Evolutionary conservation across 805 yeast genomes (phyloP), one percentile per base, ranked within the genome.

Genomic region (Saccharomycopsis selenospora): DNA sequence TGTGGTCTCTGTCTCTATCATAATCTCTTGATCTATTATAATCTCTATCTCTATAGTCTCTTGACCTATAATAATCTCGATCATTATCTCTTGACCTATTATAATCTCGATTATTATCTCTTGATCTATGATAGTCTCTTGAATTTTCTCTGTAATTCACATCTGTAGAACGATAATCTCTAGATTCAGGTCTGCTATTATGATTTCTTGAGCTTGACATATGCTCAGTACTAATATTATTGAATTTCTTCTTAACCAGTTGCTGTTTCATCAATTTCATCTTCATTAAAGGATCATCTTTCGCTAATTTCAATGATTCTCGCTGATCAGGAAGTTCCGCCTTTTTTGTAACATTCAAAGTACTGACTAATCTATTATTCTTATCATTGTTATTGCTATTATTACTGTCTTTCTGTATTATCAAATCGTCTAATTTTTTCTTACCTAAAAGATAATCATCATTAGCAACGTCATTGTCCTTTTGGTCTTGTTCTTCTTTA

Each of bases 401-500:
- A 2, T 42, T 38, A n/a, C 40, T 45, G 3, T 54, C 59, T 0
- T 49, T 36, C 23, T 61, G 59, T 18, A 63, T 26, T 4, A 72
- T 56, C 38, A 69, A 49, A n/a, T 61, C 64, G 53, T 71, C 73
- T 14, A 77, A 62, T 8, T 74, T 61, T 53, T 70, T 69, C 58
- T 68, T 73, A 1, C 87, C 86, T 36, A 75, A 57, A 10, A 82
- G 59, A 55, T 76, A 68, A 49, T 71, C 80, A 50, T 79, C 82
- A n/a, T 69, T 67, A 1, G 69, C 68, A n/a, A n/a, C n/a, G 25
- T 63, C 67, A n/a, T 66, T 64, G 1, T 53, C 58, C 4, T 55
- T 55, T 29, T 36, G 38, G 56, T 57, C 8, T 61, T 60, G 14
- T 42, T 57, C 18, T 38, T 45, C 49, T 3, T 60, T 56, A 2